Percentiles rank a stretch among this genome's conserved stretches.
Conservation (phyloP, 2,329 filamentous ascomycete genomes). For the Aspergillus neoniger region DNA sequence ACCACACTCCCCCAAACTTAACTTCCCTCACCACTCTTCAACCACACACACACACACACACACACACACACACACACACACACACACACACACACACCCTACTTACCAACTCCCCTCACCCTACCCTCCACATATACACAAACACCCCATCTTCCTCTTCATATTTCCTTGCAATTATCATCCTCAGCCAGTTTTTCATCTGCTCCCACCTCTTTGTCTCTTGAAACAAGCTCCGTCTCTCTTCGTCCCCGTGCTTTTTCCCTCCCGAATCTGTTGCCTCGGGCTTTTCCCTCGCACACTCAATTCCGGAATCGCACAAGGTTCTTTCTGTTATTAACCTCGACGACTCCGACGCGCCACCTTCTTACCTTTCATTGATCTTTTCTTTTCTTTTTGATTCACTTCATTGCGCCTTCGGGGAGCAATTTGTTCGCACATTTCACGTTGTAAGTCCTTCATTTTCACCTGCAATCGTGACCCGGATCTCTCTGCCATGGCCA, state of each 20-base stretch:
- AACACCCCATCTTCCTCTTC: background rate
- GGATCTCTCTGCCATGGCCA: background rate
- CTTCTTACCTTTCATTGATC: slow-evolving; percentile 22
- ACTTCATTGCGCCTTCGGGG: slow-evolving; percentile 11
- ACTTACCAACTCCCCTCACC: slow-evolving; percentile 1
- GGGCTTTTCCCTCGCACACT: slow-evolving; percentile 23
- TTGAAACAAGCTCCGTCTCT: slow-evolving; percentile 8
- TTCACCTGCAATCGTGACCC: background rate
- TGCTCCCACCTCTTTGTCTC: background rate
- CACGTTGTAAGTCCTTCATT: slow-evolving; percentile 5
- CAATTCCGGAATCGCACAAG: slow-evolving; percentile 31
- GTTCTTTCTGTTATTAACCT: slow-evolving; percentile 27
- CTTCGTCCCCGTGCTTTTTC: slow-evolving; percentile 20
- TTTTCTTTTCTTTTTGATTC: slow-evolving; percentile 8
- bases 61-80: background rate
- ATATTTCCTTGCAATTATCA: slow-evolving; percentile 2
- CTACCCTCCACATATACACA: background rate
- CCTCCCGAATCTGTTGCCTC: slow-evolving; percentile 18
- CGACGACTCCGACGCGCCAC: slow-evolving; percentile 9
- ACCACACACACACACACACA: background rate
- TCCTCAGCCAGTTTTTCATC: slow-evolving; percentile 2
- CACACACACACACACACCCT: background rate
- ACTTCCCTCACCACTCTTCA: slow-evolving; percentile 6
- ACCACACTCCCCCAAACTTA: slow-evolving; percentile 9
- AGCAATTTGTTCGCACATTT: background rate